A percentile compares a stretch with the other conserved stretches of the same genome.
Conservation (phyloP, 164 flowering plant genomes). For the Platanus orientalis region DNA sequence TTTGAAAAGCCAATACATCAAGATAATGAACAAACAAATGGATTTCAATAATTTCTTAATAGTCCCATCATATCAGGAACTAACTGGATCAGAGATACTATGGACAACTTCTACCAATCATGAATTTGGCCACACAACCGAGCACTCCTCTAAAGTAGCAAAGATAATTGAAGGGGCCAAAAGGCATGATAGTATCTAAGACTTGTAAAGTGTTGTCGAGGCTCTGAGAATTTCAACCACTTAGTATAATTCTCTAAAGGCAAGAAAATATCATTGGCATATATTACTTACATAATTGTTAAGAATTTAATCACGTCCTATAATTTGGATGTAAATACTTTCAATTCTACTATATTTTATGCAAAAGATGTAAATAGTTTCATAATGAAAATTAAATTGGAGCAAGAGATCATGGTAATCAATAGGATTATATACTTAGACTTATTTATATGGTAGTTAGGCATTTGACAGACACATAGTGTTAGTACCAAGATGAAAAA, state of each 20-base stretch:
- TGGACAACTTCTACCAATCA: slow-evolving; percentile 66
- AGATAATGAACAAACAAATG: slow-evolving; percentile 40
- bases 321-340: too few relatives aligned
- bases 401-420: too few relatives aligned
- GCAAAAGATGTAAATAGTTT: too few relatives aligned
- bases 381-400: too few relatives aligned
- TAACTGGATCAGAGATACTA: slow-evolving; percentile 23
- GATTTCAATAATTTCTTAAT: slow-evolving; percentile 42
- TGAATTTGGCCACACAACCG: slow-evolving; percentile 54
- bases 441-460: too few relatives aligned
- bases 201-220: slow-evolving; percentile 60
- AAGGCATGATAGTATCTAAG: slow-evolving; percentile 51
- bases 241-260: slow-evolving; percentile 80
- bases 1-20: slow-evolving; percentile 40
- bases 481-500: too few relatives aligned
- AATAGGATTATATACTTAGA: too few relatives aligned
- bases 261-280: slow-evolving; percentile 58
- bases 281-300: slow-evolving; percentile 11
- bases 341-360: too few relatives aligned
- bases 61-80: slow-evolving; percentile 24
- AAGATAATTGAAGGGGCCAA: slow-evolving; percentile 24
- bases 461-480: too few relatives aligned
- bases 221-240: slow-evolving; percentile 51
- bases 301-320: background rate
- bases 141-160: slow-evolving; percentile 52